Percentiles rank a stretch among this genome's conserved stretches.
phyloP scores from a whole-genome alignment of 768 basidiomycete genomes.

The Melanogaster broomeanus region DNA sequence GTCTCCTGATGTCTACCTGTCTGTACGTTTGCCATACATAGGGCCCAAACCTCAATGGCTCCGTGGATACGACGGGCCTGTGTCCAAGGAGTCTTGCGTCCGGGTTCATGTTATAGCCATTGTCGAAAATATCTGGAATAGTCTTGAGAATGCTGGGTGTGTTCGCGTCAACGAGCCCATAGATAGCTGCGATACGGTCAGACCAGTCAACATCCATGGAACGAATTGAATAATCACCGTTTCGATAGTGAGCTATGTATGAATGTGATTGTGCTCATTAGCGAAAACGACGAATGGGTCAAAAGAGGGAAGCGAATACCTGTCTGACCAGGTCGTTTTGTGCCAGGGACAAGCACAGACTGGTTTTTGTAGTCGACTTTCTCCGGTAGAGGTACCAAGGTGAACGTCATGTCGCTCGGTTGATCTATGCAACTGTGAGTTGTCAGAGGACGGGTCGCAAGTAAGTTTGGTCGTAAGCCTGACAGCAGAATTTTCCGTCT shows the following conservation, averaged over 20 bases:
- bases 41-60: slow-evolving; percentile 69
- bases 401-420: slow-evolving; percentile 17
- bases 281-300: slow-evolving; percentile 3
- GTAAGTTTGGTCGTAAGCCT: too few species aligned
- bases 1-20: slow-evolving; percentile 69
- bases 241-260: slow-evolving; percentile 68
- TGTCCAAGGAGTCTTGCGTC: slow-evolving; percentile 65
- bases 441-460: not conserved
- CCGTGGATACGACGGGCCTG: slow-evolving; percentile 62
- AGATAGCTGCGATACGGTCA: slow-evolving; percentile 49
- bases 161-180: slow-evolving; percentile 53
- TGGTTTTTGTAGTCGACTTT: slow-evolving; percentile 58
- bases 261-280: slow-evolving; percentile 2
- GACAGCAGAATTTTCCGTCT: too few species aligned
- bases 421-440: not conserved
- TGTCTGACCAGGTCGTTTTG: slow-evolving; percentile 78
- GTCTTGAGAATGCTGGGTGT: slow-evolving; percentile 55
- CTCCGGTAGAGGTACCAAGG: slow-evolving; percentile 30
- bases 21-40: slow-evolving; percentile 80
- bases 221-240: slow-evolving; percentile 42
- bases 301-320: slow-evolving; percentile 45
- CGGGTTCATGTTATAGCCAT: slow-evolving; percentile 53
- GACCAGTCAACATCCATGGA: not conserved
- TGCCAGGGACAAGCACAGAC: slow-evolving; percentile 71
- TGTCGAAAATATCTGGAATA: slow-evolving; percentile 66